Evolutionary conservation across 495 filamentous ascomycete genomes (phyloP), one percentile per base, ranked within the genome.

Genomic region (Saxophila tyrrhenica): DNA sequence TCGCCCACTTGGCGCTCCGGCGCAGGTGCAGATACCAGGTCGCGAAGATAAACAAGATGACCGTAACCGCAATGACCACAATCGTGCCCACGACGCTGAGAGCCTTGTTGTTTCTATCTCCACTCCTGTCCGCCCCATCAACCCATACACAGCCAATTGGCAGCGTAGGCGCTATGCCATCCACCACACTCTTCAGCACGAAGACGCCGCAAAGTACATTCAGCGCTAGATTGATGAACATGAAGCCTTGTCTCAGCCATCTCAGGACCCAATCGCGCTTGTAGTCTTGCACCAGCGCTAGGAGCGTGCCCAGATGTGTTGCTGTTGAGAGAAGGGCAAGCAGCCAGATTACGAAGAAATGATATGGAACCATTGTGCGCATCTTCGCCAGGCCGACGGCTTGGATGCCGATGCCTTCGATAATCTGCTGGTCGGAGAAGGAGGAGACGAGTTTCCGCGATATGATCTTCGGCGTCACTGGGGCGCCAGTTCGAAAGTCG

Each of bases 271-370:
- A 78, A 62, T 82, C 78, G 41, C 78, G 64, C 58, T 74, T 76
- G 69, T 80, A 80, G 59, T 82, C 78, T 50, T 74, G 71, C 0
- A 79, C 74, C 38, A 82, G 69, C 1, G 75, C 73, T 8, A 82
- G 65, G 2, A 82, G 69, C 0, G 75, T 75, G 19, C 74, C 72
- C 48, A 78, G 74, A 63, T 80, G 77, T 11, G 77, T 77, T 16
- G 75, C 74, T 61, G 76, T 82, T 11, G 76, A 77, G 16, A 82
- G 67, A 21, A 79, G 56, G 0, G 74, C 75, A 2, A 82, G 69
- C 70, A 80, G 78, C 78, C 78, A 82, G 50, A 82, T 70, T 48
- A 80, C 68, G 66, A 82, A 80, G 67, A 80, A 79, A 64, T 82
- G 78, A 66, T 82, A 82, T 0, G 75, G 71, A 10, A 75, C 66